Evolutionary conservation across 225 moss, liverwort and hornwort genomes (phyloP), one percentile per base, ranked within the genome.

Genomic region (Sphagnum contortum): DNA sequence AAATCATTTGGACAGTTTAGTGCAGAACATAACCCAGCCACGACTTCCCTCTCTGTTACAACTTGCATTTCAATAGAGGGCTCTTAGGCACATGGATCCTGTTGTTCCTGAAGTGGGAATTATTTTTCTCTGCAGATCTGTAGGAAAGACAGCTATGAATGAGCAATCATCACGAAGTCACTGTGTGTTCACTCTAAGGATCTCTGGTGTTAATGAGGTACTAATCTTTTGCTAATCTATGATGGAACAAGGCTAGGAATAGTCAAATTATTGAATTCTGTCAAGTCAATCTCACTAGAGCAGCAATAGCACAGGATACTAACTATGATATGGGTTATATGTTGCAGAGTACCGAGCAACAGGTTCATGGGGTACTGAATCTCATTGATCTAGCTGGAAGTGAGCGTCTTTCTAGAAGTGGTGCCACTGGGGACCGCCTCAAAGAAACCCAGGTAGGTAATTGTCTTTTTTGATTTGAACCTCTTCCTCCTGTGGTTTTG

Each of bases 131-230:
- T 61, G 53, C 88, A 96, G 95, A 69, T 92, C 96, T 45, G 83
- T 83, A 9, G 87, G 92, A 12, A 96, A 92, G 81, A 96, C 96
- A 4, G 87, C 87, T 51, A 96, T 96, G 96, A 96, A 96, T 70
- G 96, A 96, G 72, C 96, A 96, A 64, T 96, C 96, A 3, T 96
- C 96, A 55, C 90, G 96, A 57, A 96, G 96, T 71, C 96, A 96
- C 65, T 96, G 96, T 62, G 96, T 96, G 44, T 96, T 96, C 68
- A 96, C 96, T n/a, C 76, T 96, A 51, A 76, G 96, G 51, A 82
- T 96, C 58, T 92, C 92, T 61, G 96, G 92, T 48, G 75, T 85
- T 0, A 96, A 96, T 66, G 96, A 96, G 95, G 95, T 92, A 74
- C 4, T 74, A 61, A 3, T 65, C 56, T 2, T 48, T 63, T 5